These are phyloP conservation scores for Edhazardia aedis DNA, from an alignment of 371 early-diverging fungal genomes.

Conservation along the genomic window DNA sequence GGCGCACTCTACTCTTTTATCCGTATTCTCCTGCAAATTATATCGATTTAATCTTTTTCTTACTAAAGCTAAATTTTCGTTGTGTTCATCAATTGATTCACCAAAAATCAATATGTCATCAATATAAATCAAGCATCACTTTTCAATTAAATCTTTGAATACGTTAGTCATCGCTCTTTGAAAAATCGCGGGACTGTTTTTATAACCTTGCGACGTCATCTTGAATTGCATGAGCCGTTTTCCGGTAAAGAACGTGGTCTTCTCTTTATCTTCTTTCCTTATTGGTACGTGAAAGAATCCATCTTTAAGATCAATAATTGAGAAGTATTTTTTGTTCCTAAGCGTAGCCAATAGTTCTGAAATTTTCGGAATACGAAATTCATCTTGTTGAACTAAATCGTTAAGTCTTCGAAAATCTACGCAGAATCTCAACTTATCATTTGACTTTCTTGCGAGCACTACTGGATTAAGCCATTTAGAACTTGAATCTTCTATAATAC, in stretches of 20 bases:
- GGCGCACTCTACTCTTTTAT: background rate
- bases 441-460: background rate
- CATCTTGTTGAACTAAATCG: background rate
- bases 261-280: background rate
- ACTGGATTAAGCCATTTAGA: constrained; percentile 9
- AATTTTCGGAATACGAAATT: constrained; percentile 1
- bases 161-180: constrained; percentile 13
- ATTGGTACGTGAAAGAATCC: background rate
- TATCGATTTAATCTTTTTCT: constrained; percentile 2
- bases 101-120: constrained; percentile 10
- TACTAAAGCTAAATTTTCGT: constrained; percentile 5
- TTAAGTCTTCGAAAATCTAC: constrained; percentile 6
- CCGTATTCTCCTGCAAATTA: background rate
- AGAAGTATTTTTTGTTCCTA: background rate
- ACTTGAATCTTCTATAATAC: background rate
- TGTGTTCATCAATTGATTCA: constrained; percentile 5
- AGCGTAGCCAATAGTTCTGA: background rate
- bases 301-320: background rate
- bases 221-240: background rate
- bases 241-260: constrained; percentile 1
- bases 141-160: constrained; percentile 6
- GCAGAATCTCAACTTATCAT: constrained; percentile 2
- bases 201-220: constrained; percentile 17
- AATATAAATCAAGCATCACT: constrained; percentile 9
- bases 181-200: constrained; percentile 21